Conservation (phyloP, 805 yeast genomes). For the Yarrowia porcina region DNA sequence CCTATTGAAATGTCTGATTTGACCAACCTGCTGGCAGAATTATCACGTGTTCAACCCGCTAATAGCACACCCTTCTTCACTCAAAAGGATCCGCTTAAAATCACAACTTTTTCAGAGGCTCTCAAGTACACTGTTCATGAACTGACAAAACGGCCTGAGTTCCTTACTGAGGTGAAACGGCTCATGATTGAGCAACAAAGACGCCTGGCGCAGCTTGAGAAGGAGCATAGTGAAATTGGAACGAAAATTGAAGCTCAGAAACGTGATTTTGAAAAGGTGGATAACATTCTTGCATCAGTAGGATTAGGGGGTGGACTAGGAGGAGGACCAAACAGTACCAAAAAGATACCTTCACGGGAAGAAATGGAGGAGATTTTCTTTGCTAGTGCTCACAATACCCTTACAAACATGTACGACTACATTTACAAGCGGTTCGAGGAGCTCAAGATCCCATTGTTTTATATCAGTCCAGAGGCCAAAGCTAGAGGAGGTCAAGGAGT, state of each 20-base stretch:
- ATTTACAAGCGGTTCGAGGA: conserved; percentile 17
- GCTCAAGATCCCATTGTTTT: conserved; percentile 5
- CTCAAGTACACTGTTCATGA: conserved; percentile 9
- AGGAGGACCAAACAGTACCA: neutral
- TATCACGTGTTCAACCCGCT: neutral
- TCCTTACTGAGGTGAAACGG: neutral
- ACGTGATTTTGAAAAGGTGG: neutral
- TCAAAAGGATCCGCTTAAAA: conserved; percentile 10
- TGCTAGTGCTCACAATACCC: neutral
- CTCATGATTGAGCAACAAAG: conserved; percentile 5
- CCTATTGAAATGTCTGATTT: neutral
- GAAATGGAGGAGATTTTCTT: neutral
- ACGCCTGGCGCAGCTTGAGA: neutral
- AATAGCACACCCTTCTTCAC: neutral
- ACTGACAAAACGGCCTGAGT: neutral
- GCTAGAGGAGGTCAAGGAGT: conserved; percentile 8
- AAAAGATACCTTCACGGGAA: neutral
- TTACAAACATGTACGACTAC: conserved; percentile 24
- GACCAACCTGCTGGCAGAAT: conserved; percentile 7
- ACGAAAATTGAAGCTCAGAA: neutral
- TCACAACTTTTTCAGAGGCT: neutral
- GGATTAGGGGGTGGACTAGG: conserved; percentile 7
- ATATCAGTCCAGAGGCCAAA: conserved; percentile 10
- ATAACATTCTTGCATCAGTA: neutral
- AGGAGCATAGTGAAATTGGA: neutral